Evolutionary conservation across 2,329 filamentous ascomycete species (phyloP).

Genomic region (Purpureocillium takamizusanense): DNA sequence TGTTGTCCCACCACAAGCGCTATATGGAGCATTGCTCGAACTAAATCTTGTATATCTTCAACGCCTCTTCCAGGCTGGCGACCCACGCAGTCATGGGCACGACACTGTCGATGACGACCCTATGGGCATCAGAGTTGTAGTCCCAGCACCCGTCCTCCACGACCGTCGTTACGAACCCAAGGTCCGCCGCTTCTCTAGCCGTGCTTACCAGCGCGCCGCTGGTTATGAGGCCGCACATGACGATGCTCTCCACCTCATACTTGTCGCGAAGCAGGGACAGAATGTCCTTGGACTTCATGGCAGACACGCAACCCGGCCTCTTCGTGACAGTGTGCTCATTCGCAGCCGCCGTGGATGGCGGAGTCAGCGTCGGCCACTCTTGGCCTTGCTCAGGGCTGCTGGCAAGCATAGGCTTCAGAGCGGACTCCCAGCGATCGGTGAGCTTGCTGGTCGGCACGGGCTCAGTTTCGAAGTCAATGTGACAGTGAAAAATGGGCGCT

Average conservation of each 20-base stretch:
- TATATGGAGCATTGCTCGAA: too few species aligned
- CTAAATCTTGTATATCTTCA: neutral
- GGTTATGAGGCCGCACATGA: constrained; percentile 7
- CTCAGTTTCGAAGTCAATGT: constrained; percentile 3
- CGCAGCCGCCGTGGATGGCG: neutral
- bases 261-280: constrained; percentile 3
- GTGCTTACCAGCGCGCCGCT: constrained; percentile 8
- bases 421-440: constrained; percentile 3
- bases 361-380: neutral
- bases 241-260: constrained; percentile 2
- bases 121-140: constrained; percentile 2
- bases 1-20: too few species aligned
- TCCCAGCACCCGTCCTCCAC: constrained; percentile 8
- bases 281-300: constrained; percentile 3
- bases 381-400: constrained; percentile 1
- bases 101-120: constrained; percentile 2
- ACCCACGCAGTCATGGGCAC: constrained; percentile 5
- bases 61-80: neutral
- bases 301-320: constrained; percentile 5
- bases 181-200: constrained; percentile 7
- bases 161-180: constrained; percentile 7
- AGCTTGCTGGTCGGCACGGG: constrained; percentile 5
- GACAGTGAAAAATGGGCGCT: constrained; percentile 6
- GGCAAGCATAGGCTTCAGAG: constrained; percentile 4
- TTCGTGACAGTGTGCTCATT: constrained; percentile 3